Percentiles rank a stretch among this genome's conserved stretches.
Conservation (phyloP, 495 filamentous ascomycete species). For the Podospora fimiseda region DNA sequence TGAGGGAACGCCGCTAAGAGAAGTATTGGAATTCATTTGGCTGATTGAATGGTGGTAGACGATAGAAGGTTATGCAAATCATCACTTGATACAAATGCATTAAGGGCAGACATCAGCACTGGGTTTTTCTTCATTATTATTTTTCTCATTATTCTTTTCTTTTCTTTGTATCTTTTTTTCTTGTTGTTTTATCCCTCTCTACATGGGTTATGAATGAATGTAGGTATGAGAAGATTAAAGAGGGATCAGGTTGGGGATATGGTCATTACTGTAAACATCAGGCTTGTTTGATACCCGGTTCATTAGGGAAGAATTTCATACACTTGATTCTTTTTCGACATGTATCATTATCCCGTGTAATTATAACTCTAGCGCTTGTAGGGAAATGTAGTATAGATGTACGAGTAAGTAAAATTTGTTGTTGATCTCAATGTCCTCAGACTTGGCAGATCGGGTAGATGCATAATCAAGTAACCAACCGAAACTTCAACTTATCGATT, state of each 20-base stretch:
- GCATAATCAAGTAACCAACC: no score
- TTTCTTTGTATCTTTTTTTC: neutral
- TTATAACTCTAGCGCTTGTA: no score
- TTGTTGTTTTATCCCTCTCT: neutral
- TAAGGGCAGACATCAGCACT: neutral
- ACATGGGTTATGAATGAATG: neutral
- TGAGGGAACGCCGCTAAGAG: neutral
- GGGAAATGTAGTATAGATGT: no score
- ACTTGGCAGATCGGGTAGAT: no score
- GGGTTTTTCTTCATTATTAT: neutral
- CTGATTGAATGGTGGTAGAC: no score
- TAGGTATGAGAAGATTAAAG: no score
- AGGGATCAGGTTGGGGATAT: no score
- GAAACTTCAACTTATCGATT: no score
- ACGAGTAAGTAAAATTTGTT: no score
- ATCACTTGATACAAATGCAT: neutral
- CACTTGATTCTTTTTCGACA: neutral
- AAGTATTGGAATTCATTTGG: neutral
- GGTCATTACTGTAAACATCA: neutral
- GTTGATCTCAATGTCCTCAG: no score
- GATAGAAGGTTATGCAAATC: neutral
- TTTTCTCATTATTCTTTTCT: neutral
- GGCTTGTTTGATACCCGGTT: neutral
- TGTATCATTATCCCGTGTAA: no score
- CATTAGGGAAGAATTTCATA: neutral